Percentiles rank a stretch among this genome's conserved stretches.
These are phyloP conservation scores for Vitis cinerea DNA, from an alignment of 164 flowering plant species.

Conservation along the genomic window DNA sequence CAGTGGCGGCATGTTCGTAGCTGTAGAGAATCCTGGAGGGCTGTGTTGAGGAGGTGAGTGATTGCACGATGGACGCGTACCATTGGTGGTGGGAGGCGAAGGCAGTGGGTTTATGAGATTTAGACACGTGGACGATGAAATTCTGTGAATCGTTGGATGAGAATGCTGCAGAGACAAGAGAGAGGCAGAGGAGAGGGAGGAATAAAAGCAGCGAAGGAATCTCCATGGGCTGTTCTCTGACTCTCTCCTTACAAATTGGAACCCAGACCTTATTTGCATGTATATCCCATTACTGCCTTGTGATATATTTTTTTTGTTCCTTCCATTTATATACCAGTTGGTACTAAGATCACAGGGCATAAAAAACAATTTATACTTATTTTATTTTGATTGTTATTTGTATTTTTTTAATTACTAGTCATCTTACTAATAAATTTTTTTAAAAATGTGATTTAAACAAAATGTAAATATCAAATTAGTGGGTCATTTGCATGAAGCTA, in stretches of 20 bases:
- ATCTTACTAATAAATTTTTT: too few relatives aligned
- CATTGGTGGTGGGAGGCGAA: slow-evolving; percentile 60
- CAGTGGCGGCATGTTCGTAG: slow-evolving; percentile 48
- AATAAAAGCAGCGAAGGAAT: slow-evolving; percentile 7
- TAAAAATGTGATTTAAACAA: too few relatives aligned
- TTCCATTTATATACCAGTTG: too few relatives aligned
- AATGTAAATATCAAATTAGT: too few relatives aligned
- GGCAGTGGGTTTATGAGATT: slow-evolving; percentile 50
- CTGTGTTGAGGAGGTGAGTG: slow-evolving; percentile 41
- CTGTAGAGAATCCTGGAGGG: slow-evolving; percentile 55
- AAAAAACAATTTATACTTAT: too few relatives aligned
- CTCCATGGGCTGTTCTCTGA: slow-evolving; percentile 9
- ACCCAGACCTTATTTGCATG: too few relatives aligned
- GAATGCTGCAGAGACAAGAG: slow-evolving; percentile 12
- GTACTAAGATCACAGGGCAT: too few relatives aligned
- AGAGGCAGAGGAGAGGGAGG: slow-evolving; percentile 15
- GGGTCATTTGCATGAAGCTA: too few relatives aligned
- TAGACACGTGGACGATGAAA: slow-evolving; percentile 63
- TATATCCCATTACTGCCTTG: too few relatives aligned
- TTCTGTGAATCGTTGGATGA: slow-evolving; percentile 22
- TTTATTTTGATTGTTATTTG: too few relatives aligned
- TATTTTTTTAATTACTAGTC: too few relatives aligned
- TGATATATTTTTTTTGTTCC: too few relatives aligned
- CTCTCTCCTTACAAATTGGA: background rate
- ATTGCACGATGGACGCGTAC: slow-evolving; percentile 56